phyloP scores from a whole-genome alignment of 768 basidiomycete genomes.

The Arthromyces matolae region DNA sequence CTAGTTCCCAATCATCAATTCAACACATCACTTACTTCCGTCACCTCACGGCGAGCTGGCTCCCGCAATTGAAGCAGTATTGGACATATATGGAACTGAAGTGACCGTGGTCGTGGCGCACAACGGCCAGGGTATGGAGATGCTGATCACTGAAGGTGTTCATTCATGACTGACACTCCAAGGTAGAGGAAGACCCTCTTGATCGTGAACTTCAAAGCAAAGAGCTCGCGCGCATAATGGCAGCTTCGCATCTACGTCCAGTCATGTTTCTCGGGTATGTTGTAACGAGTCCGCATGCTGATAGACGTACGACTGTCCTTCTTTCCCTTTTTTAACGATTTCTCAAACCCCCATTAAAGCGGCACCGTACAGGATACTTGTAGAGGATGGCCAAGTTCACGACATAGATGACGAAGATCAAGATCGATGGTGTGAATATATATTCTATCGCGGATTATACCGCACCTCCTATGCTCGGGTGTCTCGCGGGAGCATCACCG shows the following conservation, averaged over 20 bases:
- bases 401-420: slow-evolving; percentile 74
- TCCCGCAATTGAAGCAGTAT: slow-evolving; percentile 82
- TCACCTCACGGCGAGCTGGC: slow-evolving; percentile 85
- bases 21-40: slow-evolving; percentile 82
- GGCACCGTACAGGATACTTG: slow-evolving; percentile 70
- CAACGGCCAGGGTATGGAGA: slow-evolving; percentile 75
- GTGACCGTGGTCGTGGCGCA: slow-evolving; percentile 86
- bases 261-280: slow-evolving; percentile 82
- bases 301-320: slow-evolving; percentile 48
- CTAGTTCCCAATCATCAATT: slow-evolving; percentile 85
- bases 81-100: slow-evolving; percentile 74
- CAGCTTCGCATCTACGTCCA: slow-evolving; percentile 62
- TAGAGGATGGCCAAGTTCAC: slow-evolving; percentile 72
- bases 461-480: slow-evolving; percentile 80
- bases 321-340: slow-evolving; percentile 6
- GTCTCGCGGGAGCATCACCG: slow-evolving; percentile 80
- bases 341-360: slow-evolving; percentile 48
- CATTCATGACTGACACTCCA: neutral
- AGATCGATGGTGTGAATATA: slow-evolving; percentile 90
- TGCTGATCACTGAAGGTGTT: neutral
- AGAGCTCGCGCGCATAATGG: slow-evolving; percentile 79
- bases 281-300: slow-evolving; percentile 63
- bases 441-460: slow-evolving; percentile 77
- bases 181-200: slow-evolving; percentile 78
- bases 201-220: slow-evolving; percentile 84